Conservation (phyloP, 2,329 filamentous ascomycete genomes). For the Hymenoscyphus infarciens region DNA sequence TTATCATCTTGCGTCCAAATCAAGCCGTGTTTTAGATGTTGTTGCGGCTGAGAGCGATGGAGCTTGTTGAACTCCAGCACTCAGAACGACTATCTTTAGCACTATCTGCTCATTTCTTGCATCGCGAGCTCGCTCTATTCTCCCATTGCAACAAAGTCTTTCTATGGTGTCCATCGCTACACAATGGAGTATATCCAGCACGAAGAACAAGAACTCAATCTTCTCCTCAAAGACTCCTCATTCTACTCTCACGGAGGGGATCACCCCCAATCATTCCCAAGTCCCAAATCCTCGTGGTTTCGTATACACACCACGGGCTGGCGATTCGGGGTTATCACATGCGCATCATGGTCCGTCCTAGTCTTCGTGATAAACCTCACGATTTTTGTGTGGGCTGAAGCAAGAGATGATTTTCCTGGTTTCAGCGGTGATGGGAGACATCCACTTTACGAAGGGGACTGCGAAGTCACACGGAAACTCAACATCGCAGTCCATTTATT, state of each 20-base stretch:
- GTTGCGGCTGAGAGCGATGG: too few relatives aligned
- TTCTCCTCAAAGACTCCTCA: background rate
- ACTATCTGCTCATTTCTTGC: too few relatives aligned
- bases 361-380: background rate
- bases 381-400: constrained; percentile 1
- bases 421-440: background rate
- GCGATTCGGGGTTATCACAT: background rate
- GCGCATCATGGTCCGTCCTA: background rate
- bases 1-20: too few relatives aligned
- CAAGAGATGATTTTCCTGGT: background rate
- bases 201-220: background rate
- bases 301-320: background rate
- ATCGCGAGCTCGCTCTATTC: too few relatives aligned
- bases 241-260: background rate
- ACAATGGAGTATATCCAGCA: background rate
- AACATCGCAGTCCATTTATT: background rate
- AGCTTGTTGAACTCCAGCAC: too few relatives aligned
- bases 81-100: too few relatives aligned
- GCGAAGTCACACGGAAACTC: background rate
- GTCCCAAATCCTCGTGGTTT: background rate
- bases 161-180: background rate
- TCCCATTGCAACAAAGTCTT: too few relatives aligned
- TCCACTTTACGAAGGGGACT: background rate
- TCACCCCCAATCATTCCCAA: background rate
- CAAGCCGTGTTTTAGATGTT: too few relatives aligned